Conservation (phyloP, 306 rosid species). For the Quercus engelmannii region DNA sequence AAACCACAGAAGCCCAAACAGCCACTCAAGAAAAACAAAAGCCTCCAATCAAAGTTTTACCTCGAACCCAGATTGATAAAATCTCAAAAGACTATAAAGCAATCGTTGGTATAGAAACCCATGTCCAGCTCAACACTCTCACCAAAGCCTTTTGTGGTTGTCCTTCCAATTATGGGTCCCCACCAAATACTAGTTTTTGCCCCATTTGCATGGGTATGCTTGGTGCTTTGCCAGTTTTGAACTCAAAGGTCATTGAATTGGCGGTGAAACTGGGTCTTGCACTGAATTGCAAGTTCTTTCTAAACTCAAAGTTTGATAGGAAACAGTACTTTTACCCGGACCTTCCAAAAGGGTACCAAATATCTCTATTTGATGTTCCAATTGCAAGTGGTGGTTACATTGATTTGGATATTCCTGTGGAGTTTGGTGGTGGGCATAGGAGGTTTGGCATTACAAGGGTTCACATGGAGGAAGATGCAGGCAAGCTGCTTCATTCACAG, state of each 20-base stretch:
- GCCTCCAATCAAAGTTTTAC: slow-evolving; percentile 39
- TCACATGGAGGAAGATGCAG: slow-evolving; percentile 99
- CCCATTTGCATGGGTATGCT: slow-evolving; percentile 95
- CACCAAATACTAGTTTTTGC: slow-evolving; percentile 66
- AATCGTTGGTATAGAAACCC: slow-evolving; percentile 84
- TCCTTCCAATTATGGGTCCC: slow-evolving; percentile 73
- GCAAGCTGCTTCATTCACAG: slow-evolving; percentile 86
- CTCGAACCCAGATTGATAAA: slow-evolving; percentile 49
- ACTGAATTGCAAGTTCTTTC: slow-evolving; percentile 72
- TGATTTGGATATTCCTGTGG: slow-evolving; percentile 79
- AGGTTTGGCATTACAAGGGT: slow-evolving; percentile 93
- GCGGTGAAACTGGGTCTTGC: slow-evolving; percentile 82
- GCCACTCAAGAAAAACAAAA: slow-evolving; percentile 50
- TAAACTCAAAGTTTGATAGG: slow-evolving; percentile 88
- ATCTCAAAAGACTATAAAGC: slow-evolving; percentile 69
- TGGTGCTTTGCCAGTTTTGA: slow-evolving; percentile 84
- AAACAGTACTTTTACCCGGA: slow-evolving; percentile 90
- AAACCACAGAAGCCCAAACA: slow-evolving; percentile 57
- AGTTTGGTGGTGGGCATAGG: slow-evolving; percentile 86
- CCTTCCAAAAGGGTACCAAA: slow-evolving; percentile 94
- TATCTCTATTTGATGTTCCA: slow-evolving; percentile 89
- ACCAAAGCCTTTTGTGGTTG: slow-evolving; percentile 89
- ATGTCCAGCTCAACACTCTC: slow-evolving; percentile 81
- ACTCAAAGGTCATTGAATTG: slow-evolving; percentile 66
- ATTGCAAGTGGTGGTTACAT: slow-evolving; percentile 68